Base-by-base conservation (phyloP, 768 basidiomycete genomes). In the Collybia sordida region DNA sequence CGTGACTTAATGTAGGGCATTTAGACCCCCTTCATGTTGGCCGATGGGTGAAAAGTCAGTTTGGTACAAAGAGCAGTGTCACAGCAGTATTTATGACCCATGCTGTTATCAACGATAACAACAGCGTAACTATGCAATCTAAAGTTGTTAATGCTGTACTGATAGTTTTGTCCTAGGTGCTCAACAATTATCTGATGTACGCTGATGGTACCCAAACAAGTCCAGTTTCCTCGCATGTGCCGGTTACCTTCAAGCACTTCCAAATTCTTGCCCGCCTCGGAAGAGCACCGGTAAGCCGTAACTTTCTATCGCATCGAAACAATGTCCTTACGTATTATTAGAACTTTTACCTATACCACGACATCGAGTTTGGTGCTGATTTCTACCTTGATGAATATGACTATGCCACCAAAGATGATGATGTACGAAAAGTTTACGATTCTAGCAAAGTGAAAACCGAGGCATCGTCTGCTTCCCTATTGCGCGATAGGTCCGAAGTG, bases 211-310 rank as follows among this genome's bases (percentile, higher is more conserved):
- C 42, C 36, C 60, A 61, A 4, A 54, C 63, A n/a, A 59, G 53
- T 42, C 58, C 60, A 34, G 36, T 55, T 19, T 47, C 60, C 22
- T 53, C 58, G 6, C 79, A 72, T 38, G 85, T 90, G 22, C 89
- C 88, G 18, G 61, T 90, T 25, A 90, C 88, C 4, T 68, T 91
- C 44, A 83, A 87, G 59, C 88, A 89, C 59, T 91, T 91, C 69
- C 79, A 82, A 61, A 60, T 86, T n/a, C 73, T 91, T 41, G 88
- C 88, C 3, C 79, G 75, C 38, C 67, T 91, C 15, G 87, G 86
- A 17, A 75, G 74, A 51, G 67, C 74, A 23, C 80, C 84, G 7
- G 85, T 85, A 59, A 59, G 85, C 65, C 31, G 45, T n/a, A 19
- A 28, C 18, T 19, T 14, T n/a, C 34, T 39, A 17, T 52, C 42